Evolutionary conservation across 371 early-diverging fungal genomes (phyloP), one percentile per base, ranked within the genome.

Genomic region (Rhizopus sp.): DNA sequence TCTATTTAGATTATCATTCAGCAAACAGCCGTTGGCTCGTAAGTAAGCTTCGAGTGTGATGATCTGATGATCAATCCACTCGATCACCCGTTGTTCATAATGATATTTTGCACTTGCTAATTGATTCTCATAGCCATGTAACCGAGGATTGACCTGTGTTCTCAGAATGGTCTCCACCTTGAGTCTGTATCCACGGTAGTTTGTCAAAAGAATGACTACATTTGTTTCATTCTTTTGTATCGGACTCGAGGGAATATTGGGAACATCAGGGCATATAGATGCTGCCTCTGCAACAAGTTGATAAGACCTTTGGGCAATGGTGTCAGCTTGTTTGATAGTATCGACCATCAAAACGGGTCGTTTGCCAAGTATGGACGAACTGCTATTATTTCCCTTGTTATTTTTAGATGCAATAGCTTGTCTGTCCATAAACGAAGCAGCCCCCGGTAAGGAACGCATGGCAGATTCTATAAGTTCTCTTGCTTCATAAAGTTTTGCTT

Each of bases 11-110:
- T 59, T 66, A 15, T 66, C 50, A 32, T 73, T 63, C 29, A 63
- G 46, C 15, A 75, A 40, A 5, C 60, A 67, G 0, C 75, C 75
- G 45, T 78, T 75, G 5, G 62, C 52, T 31, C 73, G 57, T 6
- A 78, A 33, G 32, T 72, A 60, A 3, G 57, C 45, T 52, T 75
- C 75, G 13, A 78, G 31, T 13, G 70, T 60, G 9, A 63, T 50
- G 9, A 78, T 67, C 46, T 75, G 75, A 49, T 70, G 69, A 39
- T 75, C 70, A 7, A 70, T 65, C 78, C 78, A 78, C 53, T 78
- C 78, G 47, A 78, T 75, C 29, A 64, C 50, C 52, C 66, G 61
- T 46, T 75, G 70, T 23, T 75, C 78, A 32, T 67, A 64, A 30
- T 70, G 73, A 39, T 65, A 73, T 37, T 64, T 62, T 3, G 73